A percentile compares a stretch with the other conserved stretches of the same genome.
phyloP scores from a whole-genome alignment of 805 yeast genomes.

The Saccharomycopsis schoenii region DNA sequence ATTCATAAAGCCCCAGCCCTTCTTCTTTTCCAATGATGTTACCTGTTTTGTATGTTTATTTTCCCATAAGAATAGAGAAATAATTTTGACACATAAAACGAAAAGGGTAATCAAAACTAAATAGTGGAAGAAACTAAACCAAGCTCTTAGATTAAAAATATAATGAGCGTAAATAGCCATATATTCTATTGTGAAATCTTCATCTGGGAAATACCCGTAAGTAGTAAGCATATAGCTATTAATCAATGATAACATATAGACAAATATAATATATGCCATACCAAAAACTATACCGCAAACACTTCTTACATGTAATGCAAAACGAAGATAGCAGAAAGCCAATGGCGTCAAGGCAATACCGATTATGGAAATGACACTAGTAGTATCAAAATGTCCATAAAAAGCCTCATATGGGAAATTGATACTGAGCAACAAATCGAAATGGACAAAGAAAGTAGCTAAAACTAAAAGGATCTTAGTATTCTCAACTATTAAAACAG shows the following conservation, averaged over 20 bases:
- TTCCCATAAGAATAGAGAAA: background rate
- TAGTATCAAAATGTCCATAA: background rate
- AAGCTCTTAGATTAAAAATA: background rate
- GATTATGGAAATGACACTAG: background rate
- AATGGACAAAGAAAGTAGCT: constrained; percentile 2
- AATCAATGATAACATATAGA: background rate
- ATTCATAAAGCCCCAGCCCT: background rate
- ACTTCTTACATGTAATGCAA: background rate
- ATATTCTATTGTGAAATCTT: background rate
- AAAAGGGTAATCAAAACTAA: constrained; percentile 1
- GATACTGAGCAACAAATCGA: constrained; percentile 1
- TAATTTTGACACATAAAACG: background rate
- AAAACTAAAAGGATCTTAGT: constrained; percentile 2
- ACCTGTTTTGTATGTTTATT: background rate
- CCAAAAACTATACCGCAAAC: background rate
- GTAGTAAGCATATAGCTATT: background rate
- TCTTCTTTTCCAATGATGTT: background rate
- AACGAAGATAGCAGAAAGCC: background rate
- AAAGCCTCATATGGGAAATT: constrained; percentile 1
- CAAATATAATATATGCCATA: background rate
- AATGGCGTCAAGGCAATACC: background rate
- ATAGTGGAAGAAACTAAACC: constrained; percentile 8
- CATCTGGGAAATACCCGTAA: background rate
- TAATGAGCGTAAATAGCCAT: background rate
- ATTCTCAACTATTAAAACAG: constrained; percentile 2